Conservation (phyloP, 2,329 filamentous ascomycete genomes). For the Pyrenochaeta sp. region DNA sequence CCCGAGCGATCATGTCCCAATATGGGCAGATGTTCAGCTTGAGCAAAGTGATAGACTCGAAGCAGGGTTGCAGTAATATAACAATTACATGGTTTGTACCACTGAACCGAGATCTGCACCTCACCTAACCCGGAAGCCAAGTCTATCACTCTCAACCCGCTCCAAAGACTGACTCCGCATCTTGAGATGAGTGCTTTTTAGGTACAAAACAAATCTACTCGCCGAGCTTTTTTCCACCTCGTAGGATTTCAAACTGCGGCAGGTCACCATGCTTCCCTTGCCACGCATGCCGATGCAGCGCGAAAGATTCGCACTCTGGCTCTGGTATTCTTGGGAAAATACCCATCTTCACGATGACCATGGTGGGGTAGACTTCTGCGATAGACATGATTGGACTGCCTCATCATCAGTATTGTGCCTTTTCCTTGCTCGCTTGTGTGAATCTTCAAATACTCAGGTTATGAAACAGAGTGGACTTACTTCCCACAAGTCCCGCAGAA, state of each 20-base stretch:
- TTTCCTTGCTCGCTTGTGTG: too few species aligned
- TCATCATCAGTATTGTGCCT: neutral
- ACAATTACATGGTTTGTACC: neutral
- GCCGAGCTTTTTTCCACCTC: constrained; percentile 51
- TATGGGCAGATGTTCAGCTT: constrained; percentile 52
- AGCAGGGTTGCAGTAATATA: neutral
- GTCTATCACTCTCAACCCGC: too few species aligned
- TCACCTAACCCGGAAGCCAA: neutral
- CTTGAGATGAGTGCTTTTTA: too few species aligned
- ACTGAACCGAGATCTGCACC: neutral
- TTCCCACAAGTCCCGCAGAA: constrained; percentile 60
- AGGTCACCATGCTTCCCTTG: constrained; percentile 51
- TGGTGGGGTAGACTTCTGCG: constrained; percentile 51
- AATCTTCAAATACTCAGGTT: neutral
- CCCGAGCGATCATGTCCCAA: constrained; percentile 63
- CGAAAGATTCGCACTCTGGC: constrained; percentile 58
- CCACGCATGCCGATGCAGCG: constrained; percentile 55
- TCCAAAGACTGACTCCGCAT: too few species aligned
- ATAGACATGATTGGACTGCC: constrained; percentile 58
- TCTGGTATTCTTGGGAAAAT: constrained; percentile 59
- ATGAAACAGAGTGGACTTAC: constrained; percentile 18
- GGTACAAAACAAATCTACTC: constrained; percentile 7
- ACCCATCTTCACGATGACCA: constrained; percentile 60
- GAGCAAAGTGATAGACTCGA: neutral
- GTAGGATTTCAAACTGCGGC: constrained; percentile 51